Evolutionary conservation across 2,329 filamentous ascomycete species (phyloP), one percentile per base, ranked within the genome.

Genomic region (Alternaria gansuensis): DNA sequence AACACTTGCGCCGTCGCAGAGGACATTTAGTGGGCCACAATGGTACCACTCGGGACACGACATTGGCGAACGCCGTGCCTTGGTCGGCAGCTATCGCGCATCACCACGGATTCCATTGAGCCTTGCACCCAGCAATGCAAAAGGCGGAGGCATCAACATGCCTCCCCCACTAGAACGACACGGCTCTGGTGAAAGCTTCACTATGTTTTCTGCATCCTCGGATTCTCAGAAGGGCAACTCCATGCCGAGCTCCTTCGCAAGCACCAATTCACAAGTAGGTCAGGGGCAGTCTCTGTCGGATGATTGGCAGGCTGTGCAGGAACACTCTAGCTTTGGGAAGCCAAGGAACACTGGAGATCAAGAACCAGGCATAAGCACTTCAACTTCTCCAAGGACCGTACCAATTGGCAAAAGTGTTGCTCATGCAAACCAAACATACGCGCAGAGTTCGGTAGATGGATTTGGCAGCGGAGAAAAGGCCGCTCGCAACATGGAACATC

Each of bases 151-250:
- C 54, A 73, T 75, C 40, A 66, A 63, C 8, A 68, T 73, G 14
- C 74, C 75, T 23, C 76, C 71, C 31, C 67, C 71, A 13, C 67
- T 82, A 62, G 69, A 80, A 49, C 81, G 84, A 34, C 84, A 86
- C 65, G 82, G 87, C 64, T 88, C 85, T 24, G 81, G 82, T 6
- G 86, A 88, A 62, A 88, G 85, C 70, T 88, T 88, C 64, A 79
- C 82, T 23, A 87, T 88, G 83, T 87, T 88, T 62, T 87, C 85
- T 37, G 83, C 84, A n/a, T 86, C 86, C 9, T 84, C 84, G 1
- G 84, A 84, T 60, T 88, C 86, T 5, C 80, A 84, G 51, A 80
- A 77, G 51, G 80, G 79, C 5, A 80, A 81, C 53, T 87, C 84
- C 4, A 76, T 84, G 33, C 82, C 81, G 21, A 82, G 80, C 28